Base-by-base conservation (phyloP, 2,329 filamentous ascomycete species). In the Exserohilum rostratum region DNA sequence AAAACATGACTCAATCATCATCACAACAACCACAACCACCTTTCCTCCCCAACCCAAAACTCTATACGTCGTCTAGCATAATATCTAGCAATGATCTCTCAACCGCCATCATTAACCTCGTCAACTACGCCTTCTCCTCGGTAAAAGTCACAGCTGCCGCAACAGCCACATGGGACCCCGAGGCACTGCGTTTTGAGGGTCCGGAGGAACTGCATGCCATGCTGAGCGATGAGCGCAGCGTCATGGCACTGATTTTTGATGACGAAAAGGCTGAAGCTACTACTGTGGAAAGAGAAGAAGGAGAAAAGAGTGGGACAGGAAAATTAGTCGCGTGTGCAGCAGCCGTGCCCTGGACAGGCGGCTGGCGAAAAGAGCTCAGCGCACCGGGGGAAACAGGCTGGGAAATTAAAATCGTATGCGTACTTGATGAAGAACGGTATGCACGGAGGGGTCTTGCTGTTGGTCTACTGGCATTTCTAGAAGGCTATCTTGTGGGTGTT, bases 391-490 rank as follows among this genome's bases (percentile, higher is more conserved):
- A n/a, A n/a, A n/a, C n/a, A n/a, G 69, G 69, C 0, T 72, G 64
- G 65, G 69, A 72, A 29, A 56, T 69, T 7, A 71, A 71, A 25
- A 60, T 59, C 1, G 64, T 72, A 0, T 65, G 60, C 38, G 68
- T 71, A 0, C 53, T 66, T 35, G 62, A 55, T 0, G 58, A 61
- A 22, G 30, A 44, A 7, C 43, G 22, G 18, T 72, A 68, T 35
- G 15, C 60, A 15, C 62, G 44, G 2, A 57, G 46, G 2, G 69
- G 69, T 0, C 54, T 71, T 4, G 67, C 68, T 1, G 44, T 63
- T 2, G 46, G 46, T 5, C 3, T 68, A 0, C 46, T 66, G 7
- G 12, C 9, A 1, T 52, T 53, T 7, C 29, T 71, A 1, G 58
- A 68, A 22, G 17, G 56, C 0, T 27, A 56, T 34, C 31, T 67